Percentiles rank a stretch among this genome's conserved stretches.
Evolutionary conservation across 257 asterid species (phyloP).

Genomic region (Penstemon eatonii): DNA sequence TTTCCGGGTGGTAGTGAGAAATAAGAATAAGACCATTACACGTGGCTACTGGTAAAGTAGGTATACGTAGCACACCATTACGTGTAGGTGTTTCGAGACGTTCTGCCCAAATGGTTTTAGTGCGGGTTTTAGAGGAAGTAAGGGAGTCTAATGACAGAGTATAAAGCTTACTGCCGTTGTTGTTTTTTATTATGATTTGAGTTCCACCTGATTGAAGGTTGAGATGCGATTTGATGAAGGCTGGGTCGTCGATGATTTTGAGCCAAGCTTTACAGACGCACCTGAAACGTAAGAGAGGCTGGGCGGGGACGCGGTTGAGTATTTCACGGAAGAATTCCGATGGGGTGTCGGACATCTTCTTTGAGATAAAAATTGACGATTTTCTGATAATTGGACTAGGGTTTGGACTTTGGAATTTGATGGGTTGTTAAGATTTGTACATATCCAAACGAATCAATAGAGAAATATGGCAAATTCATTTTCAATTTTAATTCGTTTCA

Average conservation of each 20-base stretch:
- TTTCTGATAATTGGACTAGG: too few species aligned
- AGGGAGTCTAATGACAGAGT: slow-evolving; percentile 22
- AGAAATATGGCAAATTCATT: too few species aligned
- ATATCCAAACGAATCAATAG: too few species aligned
- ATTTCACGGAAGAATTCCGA: slow-evolving; percentile 28
- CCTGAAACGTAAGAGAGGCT: slow-evolving; percentile 26
- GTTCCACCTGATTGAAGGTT: slow-evolving; percentile 31
- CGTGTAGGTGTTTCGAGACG: slow-evolving; percentile 5
- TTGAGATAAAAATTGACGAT: too few species aligned
- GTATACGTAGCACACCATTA: too few species aligned
- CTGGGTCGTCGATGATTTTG: slow-evolving; percentile 28
- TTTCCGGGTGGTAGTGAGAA: not conserved
- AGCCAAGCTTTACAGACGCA: slow-evolving; percentile 34
- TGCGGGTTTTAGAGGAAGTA: not conserved
- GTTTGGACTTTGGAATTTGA: too few species aligned
- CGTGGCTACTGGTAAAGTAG: slow-evolving; percentile 16
- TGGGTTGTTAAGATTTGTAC: too few species aligned
- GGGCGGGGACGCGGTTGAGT: slow-evolving; percentile 27
- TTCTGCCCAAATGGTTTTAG: not conserved
- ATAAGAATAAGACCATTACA: slow-evolving; percentile 32
- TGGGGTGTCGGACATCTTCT: slow-evolving; percentile 27
- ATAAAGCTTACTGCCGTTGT: not conserved
- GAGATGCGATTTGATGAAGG: slow-evolving; percentile 28
- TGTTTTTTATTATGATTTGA: not conserved
- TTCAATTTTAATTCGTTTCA: too few species aligned